Conservation (phyloP, 2,329 filamentous ascomycete genomes). For the Colletotrichum sansevieriae region DNA sequence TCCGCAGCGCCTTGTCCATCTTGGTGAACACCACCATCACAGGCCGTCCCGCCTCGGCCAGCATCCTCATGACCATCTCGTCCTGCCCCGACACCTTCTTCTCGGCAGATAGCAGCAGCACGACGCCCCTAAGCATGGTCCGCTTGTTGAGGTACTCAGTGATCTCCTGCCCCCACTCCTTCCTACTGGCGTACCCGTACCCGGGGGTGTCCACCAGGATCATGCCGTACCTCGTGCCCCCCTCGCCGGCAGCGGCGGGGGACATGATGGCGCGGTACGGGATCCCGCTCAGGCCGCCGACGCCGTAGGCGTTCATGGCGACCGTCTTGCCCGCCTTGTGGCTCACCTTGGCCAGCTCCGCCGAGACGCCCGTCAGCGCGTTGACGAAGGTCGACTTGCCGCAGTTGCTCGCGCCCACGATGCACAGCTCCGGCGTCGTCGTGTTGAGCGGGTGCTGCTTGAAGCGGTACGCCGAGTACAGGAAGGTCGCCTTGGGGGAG, state of each 20-base stretch:
- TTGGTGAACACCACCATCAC: constrained; percentile 69
- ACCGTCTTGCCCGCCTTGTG: constrained; percentile 65
- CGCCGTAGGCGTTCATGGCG: constrained; percentile 68
- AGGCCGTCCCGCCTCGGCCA: constrained; percentile 59
- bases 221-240: constrained; percentile 60
- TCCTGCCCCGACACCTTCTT: constrained; percentile 65
- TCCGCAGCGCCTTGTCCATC: constrained; percentile 61
- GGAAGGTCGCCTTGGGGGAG: constrained; percentile 49
- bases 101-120: constrained; percentile 66
- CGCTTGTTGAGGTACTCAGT: constrained; percentile 63
- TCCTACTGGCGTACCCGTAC: constrained; percentile 61
- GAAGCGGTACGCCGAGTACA: constrained; percentile 65
- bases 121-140: constrained; percentile 62
- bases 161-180: constrained; percentile 67
- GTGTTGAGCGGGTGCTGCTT: constrained; percentile 65
- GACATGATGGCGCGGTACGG: constrained; percentile 47
- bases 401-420: constrained; percentile 89
- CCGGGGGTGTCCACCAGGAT: constrained; percentile 66
- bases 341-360: constrained; percentile 62
- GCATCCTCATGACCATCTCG: constrained; percentile 59
- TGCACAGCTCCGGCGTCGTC: constrained; percentile 73
- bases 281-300: constrained; percentile 55
- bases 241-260: constrained; percentile 46
- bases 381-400: constrained; percentile 93
- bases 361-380: constrained; percentile 70